Conservation (phyloP, 2,329 filamentous ascomycete species). For the Cordyceps cateniannulata region DNA sequence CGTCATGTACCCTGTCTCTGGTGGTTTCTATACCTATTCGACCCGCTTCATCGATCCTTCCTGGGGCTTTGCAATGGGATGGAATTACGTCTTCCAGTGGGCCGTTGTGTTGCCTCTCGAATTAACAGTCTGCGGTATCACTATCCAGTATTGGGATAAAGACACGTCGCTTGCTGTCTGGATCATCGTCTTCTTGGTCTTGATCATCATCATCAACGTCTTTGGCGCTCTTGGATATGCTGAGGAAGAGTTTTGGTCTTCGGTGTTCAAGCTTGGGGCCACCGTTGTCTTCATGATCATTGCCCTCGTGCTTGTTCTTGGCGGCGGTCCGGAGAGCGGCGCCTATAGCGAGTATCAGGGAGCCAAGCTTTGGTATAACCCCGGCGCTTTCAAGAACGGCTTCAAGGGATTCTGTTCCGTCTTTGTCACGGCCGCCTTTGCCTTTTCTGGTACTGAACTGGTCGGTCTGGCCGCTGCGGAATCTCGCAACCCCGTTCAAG, state of each 20-base stretch:
- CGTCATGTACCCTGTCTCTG: conserved; percentile 49
- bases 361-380: conserved; percentile 42
- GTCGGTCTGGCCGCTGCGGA: conserved; percentile 72
- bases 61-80: conserved; percentile 46
- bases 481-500: conserved; percentile 61
- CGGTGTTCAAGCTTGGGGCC: conserved; percentile 50
- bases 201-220: conserved; percentile 47
- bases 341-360: conserved; percentile 41
- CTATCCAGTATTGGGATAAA: conserved; percentile 41
- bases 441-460: conserved; percentile 67
- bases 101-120: conserved; percentile 41
- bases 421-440: conserved; percentile 67
- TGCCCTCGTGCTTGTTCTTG: conserved; percentile 50
- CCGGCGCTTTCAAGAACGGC: conserved; percentile 59
- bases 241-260: conserved; percentile 55
- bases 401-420: conserved; percentile 69
- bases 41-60: conserved; percentile 52
- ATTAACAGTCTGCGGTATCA: conserved; percentile 42
- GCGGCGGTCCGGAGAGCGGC: conserved; percentile 49
- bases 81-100: conserved; percentile 43
- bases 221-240: conserved; percentile 51
- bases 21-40: conserved; percentile 52
- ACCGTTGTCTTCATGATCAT: conserved; percentile 59
- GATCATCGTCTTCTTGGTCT: conserved; percentile 48
- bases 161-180: conserved; percentile 43